Conservation (phyloP, 352 stramenopile species). For the Phytophthora boehmeriae region DNA sequence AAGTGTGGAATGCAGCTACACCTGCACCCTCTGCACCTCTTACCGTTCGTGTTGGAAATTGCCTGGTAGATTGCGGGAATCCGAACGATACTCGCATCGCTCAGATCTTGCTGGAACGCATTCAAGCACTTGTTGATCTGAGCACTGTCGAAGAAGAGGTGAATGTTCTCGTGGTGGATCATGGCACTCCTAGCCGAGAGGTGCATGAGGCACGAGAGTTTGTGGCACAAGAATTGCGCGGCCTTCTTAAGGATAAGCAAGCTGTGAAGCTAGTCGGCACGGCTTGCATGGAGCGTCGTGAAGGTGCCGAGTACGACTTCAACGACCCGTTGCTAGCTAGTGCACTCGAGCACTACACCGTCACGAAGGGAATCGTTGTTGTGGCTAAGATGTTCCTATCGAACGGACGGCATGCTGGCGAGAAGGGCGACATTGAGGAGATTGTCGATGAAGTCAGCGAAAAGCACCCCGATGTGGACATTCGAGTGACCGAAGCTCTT, state of each 20-base stretch:
- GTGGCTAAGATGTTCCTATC: conserved; percentile 82
- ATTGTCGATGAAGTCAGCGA: conserved; percentile 58
- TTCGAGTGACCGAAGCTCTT: conserved; percentile 71
- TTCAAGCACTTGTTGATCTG: conserved; percentile 45
- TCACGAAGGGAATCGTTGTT: conserved; percentile 66
- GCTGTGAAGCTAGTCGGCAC: conserved; percentile 55
- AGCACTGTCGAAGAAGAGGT: conserved; percentile 35
- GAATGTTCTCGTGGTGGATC: conserved; percentile 76
- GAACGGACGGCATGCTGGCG: conserved; percentile 70
- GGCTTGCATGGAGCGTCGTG: conserved; percentile 80
- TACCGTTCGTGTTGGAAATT: conserved; percentile 50
- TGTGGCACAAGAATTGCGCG: conserved; percentile 59
- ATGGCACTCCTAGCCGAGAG: conserved; percentile 69
- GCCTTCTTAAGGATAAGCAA: conserved; percentile 36
- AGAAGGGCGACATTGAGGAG: conserved; percentile 79
- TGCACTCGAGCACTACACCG: conserved; percentile 68
- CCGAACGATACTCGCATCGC: conserved; percentile 62
- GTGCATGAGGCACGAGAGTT: conserved; percentile 74
- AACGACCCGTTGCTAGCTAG: conserved; percentile 78
- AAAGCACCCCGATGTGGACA: conserved; percentile 47
- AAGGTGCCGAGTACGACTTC: conserved; percentile 76
- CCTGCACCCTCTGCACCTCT: conserved; percentile 22
- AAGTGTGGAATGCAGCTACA: conserved; percentile 37
- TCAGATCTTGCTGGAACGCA: conserved; percentile 62
- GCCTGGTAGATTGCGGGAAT: conserved; percentile 60